Evolutionary conservation across 2,329 filamentous ascomycete species (phyloP), one percentile per base, ranked within the genome.

Genomic region (Passalora sequoiae): DNA sequence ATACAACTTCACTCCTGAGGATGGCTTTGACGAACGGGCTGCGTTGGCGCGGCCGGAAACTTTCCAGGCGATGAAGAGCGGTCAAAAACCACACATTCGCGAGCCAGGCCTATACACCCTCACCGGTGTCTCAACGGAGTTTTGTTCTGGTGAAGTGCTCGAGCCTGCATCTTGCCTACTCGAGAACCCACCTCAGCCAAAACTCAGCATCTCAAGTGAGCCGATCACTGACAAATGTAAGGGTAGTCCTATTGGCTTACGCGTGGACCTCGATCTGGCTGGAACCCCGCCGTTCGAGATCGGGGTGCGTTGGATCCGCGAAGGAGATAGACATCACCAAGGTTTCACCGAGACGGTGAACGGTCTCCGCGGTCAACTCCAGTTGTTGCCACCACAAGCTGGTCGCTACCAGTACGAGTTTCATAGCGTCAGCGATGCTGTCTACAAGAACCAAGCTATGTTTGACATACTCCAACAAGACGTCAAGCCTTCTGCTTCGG

Each of bases 141-240:
- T 81, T 47, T 98, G 92, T 60, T 74, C 80, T 24, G 92, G 92
- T 33, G 89, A 97, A 56, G 81, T 98, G 4, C 76, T 91, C 52
- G 92, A 98, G 63, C 92, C 92, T 20, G 86, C 91, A 2, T 92
- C 89, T n/a, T 97, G 91, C 64, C 74, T 95, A 46, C 71, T 98
- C 41, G 75, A 94, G 53, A 98, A 97, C 54, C 92, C 92, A 4
- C 83, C 92, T 0, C 83, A 95, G 66, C 92, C 92, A 7, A 80
- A 83, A 43, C 65, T 98, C 45, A 73, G 78, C 4, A 71, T 98
- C 38, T 77, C 76, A 22, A 75, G 81, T 5, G 85, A 94, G 56
- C 83, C 89, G 50, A 89, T 98, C 31, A 85, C 87, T 40, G 92
- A 98, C 65, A 94, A 94, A 62, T 98, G 92, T 63, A 91, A 89